These are phyloP conservation scores for Colletotrichum tanaceti DNA, from an alignment of 2,329 filamentous ascomycete species.

Conservation along the genomic window DNA sequence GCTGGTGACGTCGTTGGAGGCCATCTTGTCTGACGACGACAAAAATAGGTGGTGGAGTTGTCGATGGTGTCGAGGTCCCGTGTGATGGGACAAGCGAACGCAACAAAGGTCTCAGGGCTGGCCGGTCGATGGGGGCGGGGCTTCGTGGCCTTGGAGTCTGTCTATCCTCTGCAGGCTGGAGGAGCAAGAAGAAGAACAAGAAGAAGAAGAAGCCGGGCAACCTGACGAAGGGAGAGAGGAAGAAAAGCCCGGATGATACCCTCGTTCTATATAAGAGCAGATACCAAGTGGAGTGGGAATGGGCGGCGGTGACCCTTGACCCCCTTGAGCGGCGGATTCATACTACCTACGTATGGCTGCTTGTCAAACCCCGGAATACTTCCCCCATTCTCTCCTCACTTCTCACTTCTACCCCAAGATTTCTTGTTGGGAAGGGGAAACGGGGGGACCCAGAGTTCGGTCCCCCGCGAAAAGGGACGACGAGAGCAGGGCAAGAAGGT, in stretches of 20 bases:
- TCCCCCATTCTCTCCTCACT: slow-evolving; percentile 27
- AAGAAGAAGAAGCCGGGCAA: slow-evolving; percentile 19
- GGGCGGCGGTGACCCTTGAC: neutral
- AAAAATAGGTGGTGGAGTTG: slow-evolving; percentile 43
- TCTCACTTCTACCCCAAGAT: slow-evolving; percentile 27
- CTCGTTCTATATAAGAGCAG: slow-evolving; percentile 26
- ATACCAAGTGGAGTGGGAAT: slow-evolving; percentile 15
- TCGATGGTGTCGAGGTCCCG: neutral
- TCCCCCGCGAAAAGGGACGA: slow-evolving; percentile 34
- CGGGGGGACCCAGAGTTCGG: slow-evolving; percentile 13
- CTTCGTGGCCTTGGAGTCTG: neutral
- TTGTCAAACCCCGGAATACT: slow-evolving; percentile 23
- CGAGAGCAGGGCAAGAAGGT: slow-evolving; percentile 1
- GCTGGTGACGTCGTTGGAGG: slow-evolving; percentile 44
- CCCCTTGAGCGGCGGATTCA: neutral
- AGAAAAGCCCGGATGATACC: slow-evolving; percentile 1
- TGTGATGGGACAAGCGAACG: neutral
- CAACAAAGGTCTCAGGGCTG: slow-evolving; percentile 6
- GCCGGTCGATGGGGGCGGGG: neutral
- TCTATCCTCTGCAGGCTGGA: slow-evolving; percentile 1
- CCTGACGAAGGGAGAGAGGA: neutral
- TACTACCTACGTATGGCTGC: neutral
- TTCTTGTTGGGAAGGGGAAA: slow-evolving; percentile 4
- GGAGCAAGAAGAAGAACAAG: slow-evolving; percentile 12
- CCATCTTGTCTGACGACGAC: slow-evolving; percentile 19